Percentiles rank a stretch among this genome's conserved stretches.
Evolutionary conservation across 441 rosid species (phyloP).

Genomic region (Gossypium trilobum): DNA sequence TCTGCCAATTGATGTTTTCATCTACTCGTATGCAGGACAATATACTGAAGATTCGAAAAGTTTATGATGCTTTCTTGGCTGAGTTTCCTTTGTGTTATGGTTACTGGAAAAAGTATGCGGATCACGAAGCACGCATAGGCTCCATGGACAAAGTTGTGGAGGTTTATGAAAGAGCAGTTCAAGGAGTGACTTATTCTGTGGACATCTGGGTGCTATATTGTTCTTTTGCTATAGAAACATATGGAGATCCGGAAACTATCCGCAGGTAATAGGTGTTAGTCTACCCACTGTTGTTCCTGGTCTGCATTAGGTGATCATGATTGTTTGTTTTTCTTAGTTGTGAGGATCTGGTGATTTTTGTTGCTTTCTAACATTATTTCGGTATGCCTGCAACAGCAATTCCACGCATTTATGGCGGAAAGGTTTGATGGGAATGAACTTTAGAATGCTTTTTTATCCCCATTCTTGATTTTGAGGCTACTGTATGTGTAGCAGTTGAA

Average conservation of each 20-base stretch:
- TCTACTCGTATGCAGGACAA: constrained; percentile 47
- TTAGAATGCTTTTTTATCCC: constrained; percentile 33
- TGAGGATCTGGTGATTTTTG: constrained; percentile 29
- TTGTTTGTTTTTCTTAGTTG: constrained; percentile 25
- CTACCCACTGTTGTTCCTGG: constrained; percentile 13
- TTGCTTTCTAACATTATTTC: constrained; percentile 53
- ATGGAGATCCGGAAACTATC: constrained; percentile 86
- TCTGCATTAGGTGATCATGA: constrained; percentile 24
- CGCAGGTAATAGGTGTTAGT: constrained; percentile 60
- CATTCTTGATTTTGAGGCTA: constrained; percentile 29
- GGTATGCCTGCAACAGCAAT: constrained; percentile 61
- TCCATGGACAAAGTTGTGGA: constrained; percentile 87
- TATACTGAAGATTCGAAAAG: constrained; percentile 63
- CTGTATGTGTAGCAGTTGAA: constrained; percentile 26
- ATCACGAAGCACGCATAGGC: constrained; percentile 79
- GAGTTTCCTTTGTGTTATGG: constrained; percentile 96
- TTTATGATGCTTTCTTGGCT: constrained; percentile 77
- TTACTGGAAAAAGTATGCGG: constrained; percentile 96
- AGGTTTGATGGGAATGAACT: constrained; percentile 53
- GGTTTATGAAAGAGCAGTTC: constrained; percentile 88
- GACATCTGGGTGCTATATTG: constrained; percentile 93
- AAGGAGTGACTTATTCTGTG: constrained; percentile 84
- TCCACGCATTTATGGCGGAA: constrained; percentile 52
- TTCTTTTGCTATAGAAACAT: constrained; percentile 62
- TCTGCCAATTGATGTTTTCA: background rate